Evolutionary conservation across 768 basidiomycete genomes (phyloP).

Genomic region (Dacryopinax primogenitus): DNA sequence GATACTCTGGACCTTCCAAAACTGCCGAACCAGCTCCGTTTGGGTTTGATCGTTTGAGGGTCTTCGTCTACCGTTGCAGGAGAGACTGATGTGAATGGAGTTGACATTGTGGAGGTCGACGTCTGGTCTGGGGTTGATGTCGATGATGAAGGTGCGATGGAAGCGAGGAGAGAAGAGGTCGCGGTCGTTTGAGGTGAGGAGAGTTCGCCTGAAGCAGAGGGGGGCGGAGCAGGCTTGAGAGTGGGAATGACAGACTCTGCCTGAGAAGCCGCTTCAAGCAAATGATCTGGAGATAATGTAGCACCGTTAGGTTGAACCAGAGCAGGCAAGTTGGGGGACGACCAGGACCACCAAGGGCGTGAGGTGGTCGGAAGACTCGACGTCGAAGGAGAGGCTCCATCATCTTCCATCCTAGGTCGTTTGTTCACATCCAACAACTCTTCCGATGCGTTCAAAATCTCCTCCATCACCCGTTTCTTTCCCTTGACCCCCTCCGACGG

Average conservation of each 20-base stretch:
- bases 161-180: background rate
- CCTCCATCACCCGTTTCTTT: background rate
- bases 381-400: background rate
- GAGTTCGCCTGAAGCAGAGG: background rate
- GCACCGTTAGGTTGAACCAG: background rate
- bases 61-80: background rate
- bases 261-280: background rate
- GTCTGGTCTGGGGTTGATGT: background rate
- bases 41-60: background rate
- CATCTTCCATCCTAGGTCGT: background rate
- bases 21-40: slow-evolving; percentile 6
- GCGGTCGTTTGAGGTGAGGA: background rate
- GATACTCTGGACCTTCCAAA: background rate
- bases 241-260: background rate
- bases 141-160: background rate
- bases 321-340: background rate
- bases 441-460: no score
- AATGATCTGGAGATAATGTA: background rate
- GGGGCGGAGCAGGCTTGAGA: background rate
- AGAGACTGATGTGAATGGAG: no score
- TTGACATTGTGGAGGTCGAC: no score
- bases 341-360: background rate
- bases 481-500: background rate
- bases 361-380: background rate
- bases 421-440: no score